Base-by-base conservation (phyloP, 345 rosid species). In the Atalantia buxifolia region DNA sequence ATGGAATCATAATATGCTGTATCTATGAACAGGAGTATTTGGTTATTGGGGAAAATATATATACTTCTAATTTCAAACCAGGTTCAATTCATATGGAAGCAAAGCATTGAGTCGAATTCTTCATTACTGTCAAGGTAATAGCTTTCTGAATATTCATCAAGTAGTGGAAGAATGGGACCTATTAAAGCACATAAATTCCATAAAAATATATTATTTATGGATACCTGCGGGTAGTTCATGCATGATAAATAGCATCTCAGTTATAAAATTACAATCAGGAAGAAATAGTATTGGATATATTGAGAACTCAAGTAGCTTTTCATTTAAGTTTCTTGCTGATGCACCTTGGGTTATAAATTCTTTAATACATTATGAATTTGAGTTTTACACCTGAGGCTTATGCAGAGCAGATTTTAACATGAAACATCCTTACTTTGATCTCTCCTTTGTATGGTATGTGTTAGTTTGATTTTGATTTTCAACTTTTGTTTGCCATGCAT, bases 71-170 rank as follows among this genome's bases (percentile, higher is more conserved):
- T 22, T 7, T 68, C 22, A 16, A 68, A 63, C 33, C 16, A 45
- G 5, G 63, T 36, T 74, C 78, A 56, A 57, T 33, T 42, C 22
- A 19, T 50, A 42, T 7, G 40, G 14, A 55, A 67, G 16, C 60
- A 74, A 74, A 74, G 30, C 53, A 59, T 30, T 79, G 62, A 25
- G 61, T 79, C 7, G 27, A 56, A 27, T 45, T 59, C 61, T 77
- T 69, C 0, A 8, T 66, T 35, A 42, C 6, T 65, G 24, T 65
- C 22, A 28, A 63, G 22, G 21, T 63, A 19, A 63, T 14, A 14
- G 36, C 10, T 28, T 16, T 30, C 8, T 2, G 35, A 64, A 30
- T 28, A 35, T 24, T 65, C 6, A 33, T 65, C 42, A 65, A 65
- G 2, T 33, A 7, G 4, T 65, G 6, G 69, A 31, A 33, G 25